These are phyloP conservation scores for Sequoia sempervirens DNA, from an alignment of 75 land plant species.

Conservation along the genomic window DNA sequence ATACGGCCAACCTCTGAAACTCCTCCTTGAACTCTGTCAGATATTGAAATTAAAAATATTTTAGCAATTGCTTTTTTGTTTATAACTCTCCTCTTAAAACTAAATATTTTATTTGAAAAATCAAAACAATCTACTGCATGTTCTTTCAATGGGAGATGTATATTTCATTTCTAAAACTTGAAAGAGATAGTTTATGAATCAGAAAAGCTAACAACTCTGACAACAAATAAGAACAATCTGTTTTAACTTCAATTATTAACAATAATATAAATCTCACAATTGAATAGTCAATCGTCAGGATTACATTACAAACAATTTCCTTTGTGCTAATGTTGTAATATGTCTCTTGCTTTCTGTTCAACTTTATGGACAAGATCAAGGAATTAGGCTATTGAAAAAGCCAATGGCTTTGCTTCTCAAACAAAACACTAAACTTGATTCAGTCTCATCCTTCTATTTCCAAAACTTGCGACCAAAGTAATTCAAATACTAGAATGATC, in stretches of 20 bases:
- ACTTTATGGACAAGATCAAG: not conserved
- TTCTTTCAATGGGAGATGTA: not conserved
- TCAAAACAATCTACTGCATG: not conserved
- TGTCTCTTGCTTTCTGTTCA: not conserved
- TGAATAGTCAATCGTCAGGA: not conserved
- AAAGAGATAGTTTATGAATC: not conserved
- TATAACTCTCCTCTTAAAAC: not conserved
- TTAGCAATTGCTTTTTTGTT: not conserved
- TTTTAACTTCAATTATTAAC: not conserved
- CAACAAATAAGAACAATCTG: not conserved
- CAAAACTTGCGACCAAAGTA: not conserved
- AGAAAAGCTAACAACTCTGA: not conserved
- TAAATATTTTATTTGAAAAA: not conserved
- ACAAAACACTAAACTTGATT: not conserved
- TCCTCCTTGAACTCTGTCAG: constrained; percentile 42
- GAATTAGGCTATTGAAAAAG: too few relatives aligned
- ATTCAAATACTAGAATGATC: not conserved
- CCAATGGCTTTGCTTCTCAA: not conserved
- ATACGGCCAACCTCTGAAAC: constrained; percentile 53
- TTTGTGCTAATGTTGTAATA: not conserved
- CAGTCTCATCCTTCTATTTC: not conserved
- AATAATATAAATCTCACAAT: not conserved
- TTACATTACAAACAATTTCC: not conserved
- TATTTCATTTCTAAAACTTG: not conserved
- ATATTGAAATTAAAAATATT: not conserved